Conservation (phyloP, 1,284 basidiomycete genomes). For the Takashimella koratensis region DNA sequence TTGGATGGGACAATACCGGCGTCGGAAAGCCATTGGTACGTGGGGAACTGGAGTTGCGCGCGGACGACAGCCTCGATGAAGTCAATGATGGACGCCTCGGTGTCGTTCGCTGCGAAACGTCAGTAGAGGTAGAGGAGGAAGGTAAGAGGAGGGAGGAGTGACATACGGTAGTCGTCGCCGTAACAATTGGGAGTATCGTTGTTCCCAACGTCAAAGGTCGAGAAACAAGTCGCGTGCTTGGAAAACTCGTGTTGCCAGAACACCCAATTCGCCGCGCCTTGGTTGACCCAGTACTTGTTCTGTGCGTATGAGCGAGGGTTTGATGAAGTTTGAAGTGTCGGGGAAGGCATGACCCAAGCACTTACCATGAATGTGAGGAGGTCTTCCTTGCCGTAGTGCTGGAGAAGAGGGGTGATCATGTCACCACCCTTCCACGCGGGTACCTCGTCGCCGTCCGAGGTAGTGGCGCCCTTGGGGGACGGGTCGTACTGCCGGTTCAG, state of each 20-base stretch:
- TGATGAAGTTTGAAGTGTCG: too few relatives aligned
- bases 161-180: conserved; percentile 58
- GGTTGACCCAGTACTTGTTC: too few relatives aligned
- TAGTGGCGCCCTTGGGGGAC: conserved; percentile 44
- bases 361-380: conserved; percentile 68
- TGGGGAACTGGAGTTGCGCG: conserved; percentile 54
- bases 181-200: conserved; percentile 57
- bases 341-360: too few relatives aligned
- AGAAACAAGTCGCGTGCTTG: too few relatives aligned
- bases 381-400: conserved; percentile 58
- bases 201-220: conserved; percentile 59
- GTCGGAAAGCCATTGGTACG: conserved; percentile 65
- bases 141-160: too few relatives aligned
- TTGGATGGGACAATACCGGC: conserved; percentile 66
- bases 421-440: conserved; percentile 59
- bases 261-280: conserved; percentile 30
- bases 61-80: conserved; percentile 56
- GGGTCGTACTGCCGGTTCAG: conserved; percentile 58
- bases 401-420: conserved; percentile 58
- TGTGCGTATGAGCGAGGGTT: too few relatives aligned
- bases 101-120: conserved; percentile 40
- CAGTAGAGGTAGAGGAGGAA: too few relatives aligned
- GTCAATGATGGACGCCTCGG: conserved; percentile 52
- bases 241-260: conserved; percentile 45
- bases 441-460: conserved; percentile 57